These are phyloP conservation scores for Phaeophleospora eucalypticola DNA, from an alignment of 2,329 filamentous ascomycete genomes.

Conservation along the genomic window DNA sequence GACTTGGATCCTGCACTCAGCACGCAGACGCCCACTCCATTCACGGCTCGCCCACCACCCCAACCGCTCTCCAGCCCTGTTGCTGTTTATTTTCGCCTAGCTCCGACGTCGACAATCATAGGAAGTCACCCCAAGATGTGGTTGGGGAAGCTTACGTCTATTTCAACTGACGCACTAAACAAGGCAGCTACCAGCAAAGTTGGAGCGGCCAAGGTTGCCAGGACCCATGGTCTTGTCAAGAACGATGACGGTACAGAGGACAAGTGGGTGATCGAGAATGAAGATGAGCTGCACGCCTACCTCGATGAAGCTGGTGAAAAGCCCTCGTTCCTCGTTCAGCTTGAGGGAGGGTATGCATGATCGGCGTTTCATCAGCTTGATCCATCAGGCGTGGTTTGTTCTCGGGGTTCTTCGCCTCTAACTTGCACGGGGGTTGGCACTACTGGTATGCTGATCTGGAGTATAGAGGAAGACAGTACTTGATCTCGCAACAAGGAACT, in stretches of 20 bases:
- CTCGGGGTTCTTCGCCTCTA: too few species aligned
- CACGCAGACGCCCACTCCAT: constrained; percentile 6
- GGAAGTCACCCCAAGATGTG: constrained; percentile 52
- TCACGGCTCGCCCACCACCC: constrained; percentile 30
- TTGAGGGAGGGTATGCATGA: constrained; percentile 26
- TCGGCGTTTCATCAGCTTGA: too few species aligned
- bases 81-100: constrained; percentile 66
- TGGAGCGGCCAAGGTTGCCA: constrained; percentile 14
- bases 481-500: too few species aligned
- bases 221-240: constrained; percentile 19
- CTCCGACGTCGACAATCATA: constrained; percentile 58
- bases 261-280: constrained; percentile 61
- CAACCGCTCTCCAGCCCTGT: constrained; percentile 32
- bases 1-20: constrained; percentile 23
- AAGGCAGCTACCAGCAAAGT: constrained; percentile 59
- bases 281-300: constrained; percentile 70
- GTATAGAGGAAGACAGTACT: too few species aligned
- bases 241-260: constrained; percentile 54
- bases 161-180: constrained; percentile 60
- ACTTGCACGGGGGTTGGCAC: too few species aligned
- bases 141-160: constrained; percentile 59
- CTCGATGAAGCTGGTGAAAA: constrained; percentile 59
- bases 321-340: constrained; percentile 44
- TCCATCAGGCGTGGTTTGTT: too few species aligned
- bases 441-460: too few species aligned